Conservation (phyloP, 1,139 yeast species). For the Candida labiduridarum region DNA sequence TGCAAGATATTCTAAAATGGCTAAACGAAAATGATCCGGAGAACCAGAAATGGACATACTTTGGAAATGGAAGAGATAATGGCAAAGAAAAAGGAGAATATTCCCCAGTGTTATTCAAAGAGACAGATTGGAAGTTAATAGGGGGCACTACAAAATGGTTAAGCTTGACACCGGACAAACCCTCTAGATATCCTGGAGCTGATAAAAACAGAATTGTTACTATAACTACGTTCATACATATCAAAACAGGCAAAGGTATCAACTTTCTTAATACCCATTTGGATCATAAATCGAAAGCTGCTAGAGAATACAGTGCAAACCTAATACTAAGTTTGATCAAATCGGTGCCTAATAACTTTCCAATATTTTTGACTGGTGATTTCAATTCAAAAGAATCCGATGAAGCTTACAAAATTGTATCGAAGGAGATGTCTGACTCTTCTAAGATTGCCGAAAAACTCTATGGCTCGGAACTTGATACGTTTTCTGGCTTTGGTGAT, state of each 20-base stretch:
- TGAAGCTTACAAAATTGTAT: conserved; percentile 28
- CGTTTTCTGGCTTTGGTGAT: conserved; percentile 43
- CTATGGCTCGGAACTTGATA: conserved; percentile 29
- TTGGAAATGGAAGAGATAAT: conserved; percentile 51
- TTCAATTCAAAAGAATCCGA: conserved; percentile 34
- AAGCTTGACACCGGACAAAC: conserved; percentile 38
- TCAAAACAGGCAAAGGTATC: conserved; percentile 23
- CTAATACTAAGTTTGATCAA: conserved; percentile 35
- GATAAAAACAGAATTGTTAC: conserved; percentile 44
- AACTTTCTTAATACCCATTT: conserved; percentile 47
- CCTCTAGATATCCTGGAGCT: conserved; percentile 44
- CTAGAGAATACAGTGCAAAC: conserved; percentile 32
- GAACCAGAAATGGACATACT: conserved; percentile 33
- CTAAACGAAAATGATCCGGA: conserved; percentile 19
- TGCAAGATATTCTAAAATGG: conserved; percentile 29
- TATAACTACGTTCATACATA: conserved; percentile 32
- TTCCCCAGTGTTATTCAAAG: conserved; percentile 44
- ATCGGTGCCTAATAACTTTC: conserved; percentile 28
- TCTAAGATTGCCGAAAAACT: conserved; percentile 21
- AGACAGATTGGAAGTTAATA: conserved; percentile 29
- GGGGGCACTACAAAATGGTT: conserved; percentile 44
- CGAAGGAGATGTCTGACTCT: conserved; percentile 27
- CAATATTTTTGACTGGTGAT: conserved; percentile 31
- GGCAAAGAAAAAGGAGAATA: conserved; percentile 45
- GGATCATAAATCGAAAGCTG: conserved; percentile 45